Evolutionary conservation across 176 grass and related monocot genomes (phyloP), one percentile per base, ranked within the genome.

Genomic region (Melocanna baccifera): DNA sequence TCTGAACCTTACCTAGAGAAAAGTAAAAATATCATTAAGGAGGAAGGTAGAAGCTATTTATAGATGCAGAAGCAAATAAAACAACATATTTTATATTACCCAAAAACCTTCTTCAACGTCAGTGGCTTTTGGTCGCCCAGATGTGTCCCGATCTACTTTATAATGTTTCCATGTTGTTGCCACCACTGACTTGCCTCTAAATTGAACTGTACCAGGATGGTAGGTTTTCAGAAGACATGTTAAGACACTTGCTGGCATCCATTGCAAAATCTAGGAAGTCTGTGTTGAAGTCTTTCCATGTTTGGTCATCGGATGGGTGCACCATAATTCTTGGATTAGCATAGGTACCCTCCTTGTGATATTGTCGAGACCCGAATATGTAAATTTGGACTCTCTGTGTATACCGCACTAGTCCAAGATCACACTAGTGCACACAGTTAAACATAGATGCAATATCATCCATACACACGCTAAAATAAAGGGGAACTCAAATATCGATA

Each of bases 281-380:
- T 12, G 1, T 7, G 42, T 81, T 20, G 23, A 87, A 81, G 1
- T 46, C 10, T 25, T 87, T 81, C 76, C 85, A 87, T 23, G 37
- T 26, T n/a, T 57, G 1, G 3, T 2, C 22, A 39, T 87, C 65
- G 39, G 53, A 16, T 18, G 76, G 76, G 42, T 80, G 67, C 0
- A 62, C 81, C 37, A 84, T 84, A 7, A 84, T 6, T 20, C 34
- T 3, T 9, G 22, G 67, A 12, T 70, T 25, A 12, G 67, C 12
- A 1, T 10, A 4, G 1, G 7, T 61, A 11, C 57, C 57, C 9
- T 61, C 22, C 41, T 43, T 43, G 41, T 43, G 41, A 43, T 10
- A n/a, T n/a, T n/a, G n/a, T n/a, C n/a, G n/a, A n/a, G n/a, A n/a
- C n/a, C n/a, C n/a, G n/a, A n/a, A n/a, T n/a, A n/a, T n/a, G n/a